A percentile compares a stretch with the other conserved stretches of the same genome.
Conservation (phyloP, 2,329 filamentous ascomycete genomes). For the Hypoxylon sp. region DNA sequence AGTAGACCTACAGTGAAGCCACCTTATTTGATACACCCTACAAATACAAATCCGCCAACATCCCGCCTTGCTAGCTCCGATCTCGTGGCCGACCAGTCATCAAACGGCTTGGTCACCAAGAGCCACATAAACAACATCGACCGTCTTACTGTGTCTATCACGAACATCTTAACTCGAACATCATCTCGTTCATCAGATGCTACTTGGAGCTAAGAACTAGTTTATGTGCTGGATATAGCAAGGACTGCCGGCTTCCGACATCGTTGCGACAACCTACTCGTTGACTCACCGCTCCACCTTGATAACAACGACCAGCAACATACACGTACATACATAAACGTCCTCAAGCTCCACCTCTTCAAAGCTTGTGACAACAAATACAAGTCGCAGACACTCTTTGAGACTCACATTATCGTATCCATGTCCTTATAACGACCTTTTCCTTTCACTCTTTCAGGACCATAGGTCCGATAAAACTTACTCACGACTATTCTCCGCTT, state of each 20-base stretch:
- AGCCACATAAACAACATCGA: conserved; percentile 45
- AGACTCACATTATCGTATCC: conserved; percentile 53
- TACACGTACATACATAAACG: conserved; percentile 24
- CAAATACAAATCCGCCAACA: conserved; percentile 50
- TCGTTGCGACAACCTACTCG: conserved; percentile 46
- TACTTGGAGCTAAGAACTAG: conserved; percentile 49
- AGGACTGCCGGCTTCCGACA: conserved; percentile 50
- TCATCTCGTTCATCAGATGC: conserved; percentile 51
- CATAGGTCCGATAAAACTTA: conserved; percentile 47
- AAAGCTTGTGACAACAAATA: conserved; percentile 45
- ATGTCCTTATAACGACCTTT: conserved; percentile 63
- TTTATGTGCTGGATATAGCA: conserved; percentile 51
- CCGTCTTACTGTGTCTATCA: conserved; percentile 34
- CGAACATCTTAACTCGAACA: conserved; percentile 35
- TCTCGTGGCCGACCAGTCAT: conserved; percentile 49
- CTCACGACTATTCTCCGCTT: conserved; percentile 55
- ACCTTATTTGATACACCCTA: conserved; percentile 57
- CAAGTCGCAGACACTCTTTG: conserved; percentile 52
- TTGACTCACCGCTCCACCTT: conserved; percentile 49
- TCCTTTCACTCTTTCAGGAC: conserved; percentile 56
- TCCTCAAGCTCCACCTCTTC: conserved; percentile 38
- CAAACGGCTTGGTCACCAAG: conserved; percentile 48
- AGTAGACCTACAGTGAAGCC: conserved; percentile 47
- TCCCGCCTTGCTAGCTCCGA: conserved; percentile 39
- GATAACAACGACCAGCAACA: conserved; percentile 43